Conservation (phyloP, 192 early-diverging fungal genomes). For the Coemansia sp. region DNA sequence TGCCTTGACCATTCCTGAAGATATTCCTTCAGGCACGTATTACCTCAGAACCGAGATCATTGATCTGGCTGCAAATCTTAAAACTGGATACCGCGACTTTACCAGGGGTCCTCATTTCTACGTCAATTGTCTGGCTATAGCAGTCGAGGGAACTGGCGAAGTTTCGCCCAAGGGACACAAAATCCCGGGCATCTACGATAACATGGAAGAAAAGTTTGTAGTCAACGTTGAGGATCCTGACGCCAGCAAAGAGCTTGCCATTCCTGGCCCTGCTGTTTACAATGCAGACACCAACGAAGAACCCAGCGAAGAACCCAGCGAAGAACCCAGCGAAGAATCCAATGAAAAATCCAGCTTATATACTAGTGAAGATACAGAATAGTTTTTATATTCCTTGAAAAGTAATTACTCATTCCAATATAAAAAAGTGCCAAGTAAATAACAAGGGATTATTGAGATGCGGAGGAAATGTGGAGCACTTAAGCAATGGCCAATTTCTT, state of each 20-base stretch:
- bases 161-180: neutral
- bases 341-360: no score
- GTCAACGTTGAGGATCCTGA: neutral
- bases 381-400: no score
- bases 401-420: no score
- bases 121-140: neutral
- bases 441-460: no score
- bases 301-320: no score
- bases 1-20: neutral
- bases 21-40: neutral
- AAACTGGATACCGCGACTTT: no score
- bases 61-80: neutral
- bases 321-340: no score
- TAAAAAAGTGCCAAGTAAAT: no score
- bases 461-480: no score
- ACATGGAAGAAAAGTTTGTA: neutral
- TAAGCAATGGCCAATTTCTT: no score
- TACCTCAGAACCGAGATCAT: constrained; percentile 1
- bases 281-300: neutral
- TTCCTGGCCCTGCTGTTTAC: neutral
- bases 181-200: constrained; percentile 3
- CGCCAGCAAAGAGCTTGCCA: neutral
- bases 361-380: no score
- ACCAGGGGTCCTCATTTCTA: neutral
- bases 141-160: neutral